Evolutionary conservation across 306 rosid species (phyloP).

Genomic region (Glycyrrhiza uralensis): DNA sequence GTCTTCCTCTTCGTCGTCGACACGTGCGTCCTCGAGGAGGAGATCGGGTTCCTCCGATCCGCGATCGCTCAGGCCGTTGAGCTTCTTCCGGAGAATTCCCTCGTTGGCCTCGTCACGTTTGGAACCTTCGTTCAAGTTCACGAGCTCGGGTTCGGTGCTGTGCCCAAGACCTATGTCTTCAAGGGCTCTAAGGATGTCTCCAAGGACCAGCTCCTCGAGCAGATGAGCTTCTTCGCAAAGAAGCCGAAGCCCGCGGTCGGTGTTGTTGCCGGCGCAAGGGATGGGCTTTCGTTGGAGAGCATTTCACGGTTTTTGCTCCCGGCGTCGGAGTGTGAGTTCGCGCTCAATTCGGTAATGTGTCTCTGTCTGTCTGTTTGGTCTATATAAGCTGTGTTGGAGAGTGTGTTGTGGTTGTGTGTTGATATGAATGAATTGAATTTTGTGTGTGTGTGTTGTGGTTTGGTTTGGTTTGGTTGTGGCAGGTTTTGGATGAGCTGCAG

Average conservation of each 20-base stretch:
- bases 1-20: conserved; percentile 85
- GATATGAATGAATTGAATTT: neutral
- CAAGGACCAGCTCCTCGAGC: conserved; percentile 86
- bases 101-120: conserved; percentile 79
- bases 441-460: neutral
- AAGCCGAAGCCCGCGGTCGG: conserved; percentile 76
- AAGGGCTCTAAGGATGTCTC: conserved; percentile 75
- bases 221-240: conserved; percentile 72
- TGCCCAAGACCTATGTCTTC: conserved; percentile 78
- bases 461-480: conserved; percentile 13
- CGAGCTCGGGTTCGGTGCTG: conserved; percentile 70
- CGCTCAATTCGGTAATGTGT: conserved; percentile 66
- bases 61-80: conserved; percentile 77
- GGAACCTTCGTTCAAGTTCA: conserved; percentile 84
- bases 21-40: conserved; percentile 82
- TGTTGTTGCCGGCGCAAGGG: conserved; percentile 86
- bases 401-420: neutral
- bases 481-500: conserved; percentile 95
- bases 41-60: conserved; percentile 61
- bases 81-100: conserved; percentile 77
- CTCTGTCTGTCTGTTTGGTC: too few species aligned
- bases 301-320: conserved; percentile 79
- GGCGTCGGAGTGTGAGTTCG: conserved; percentile 77
- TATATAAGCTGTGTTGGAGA: conserved; percentile 50
- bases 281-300: conserved; percentile 74